Percentiles rank a stretch among this genome's conserved stretches.
Conservation (phyloP, 2,329 filamentous ascomycete species). For the Colletotrichum tropicale region DNA sequence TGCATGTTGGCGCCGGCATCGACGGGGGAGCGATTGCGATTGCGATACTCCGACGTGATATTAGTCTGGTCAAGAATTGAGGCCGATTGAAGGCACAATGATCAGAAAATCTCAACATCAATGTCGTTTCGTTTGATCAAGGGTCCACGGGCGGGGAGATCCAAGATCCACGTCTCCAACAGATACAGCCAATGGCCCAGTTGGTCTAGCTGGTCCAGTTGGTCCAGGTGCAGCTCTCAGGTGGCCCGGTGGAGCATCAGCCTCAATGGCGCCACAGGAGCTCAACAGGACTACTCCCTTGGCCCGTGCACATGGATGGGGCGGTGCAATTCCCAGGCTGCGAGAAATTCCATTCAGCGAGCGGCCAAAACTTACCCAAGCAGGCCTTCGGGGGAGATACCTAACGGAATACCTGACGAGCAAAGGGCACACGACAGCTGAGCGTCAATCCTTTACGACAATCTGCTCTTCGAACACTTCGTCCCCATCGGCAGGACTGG, state of each 20-base stretch:
- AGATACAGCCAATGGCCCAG: neutral
- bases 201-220: neutral
- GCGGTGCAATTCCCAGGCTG: slow-evolving; percentile 18
- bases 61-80: neutral
- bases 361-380: slow-evolving; percentile 9
- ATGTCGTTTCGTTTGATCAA: neutral
- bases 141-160: neutral
- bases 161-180: neutral
- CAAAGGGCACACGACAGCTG: slow-evolving; percentile 16
- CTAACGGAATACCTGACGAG: neutral
- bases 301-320: slow-evolving; percentile 13
- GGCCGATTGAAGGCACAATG: neutral
- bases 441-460: slow-evolving; percentile 1
- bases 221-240: neutral
- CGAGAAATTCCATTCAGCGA: slow-evolving; percentile 20
- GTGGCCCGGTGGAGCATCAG: neutral
- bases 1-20: neutral
- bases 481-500: slow-evolving; percentile 8
- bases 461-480: neutral
- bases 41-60: neutral
- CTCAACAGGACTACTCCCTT: neutral
- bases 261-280: slow-evolving; percentile 11
- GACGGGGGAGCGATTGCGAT: neutral
- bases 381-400: slow-evolving; percentile 10
- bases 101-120: neutral